Conservation (phyloP, 2,329 filamentous ascomycete species). For the Fusarium tricinctum region DNA sequence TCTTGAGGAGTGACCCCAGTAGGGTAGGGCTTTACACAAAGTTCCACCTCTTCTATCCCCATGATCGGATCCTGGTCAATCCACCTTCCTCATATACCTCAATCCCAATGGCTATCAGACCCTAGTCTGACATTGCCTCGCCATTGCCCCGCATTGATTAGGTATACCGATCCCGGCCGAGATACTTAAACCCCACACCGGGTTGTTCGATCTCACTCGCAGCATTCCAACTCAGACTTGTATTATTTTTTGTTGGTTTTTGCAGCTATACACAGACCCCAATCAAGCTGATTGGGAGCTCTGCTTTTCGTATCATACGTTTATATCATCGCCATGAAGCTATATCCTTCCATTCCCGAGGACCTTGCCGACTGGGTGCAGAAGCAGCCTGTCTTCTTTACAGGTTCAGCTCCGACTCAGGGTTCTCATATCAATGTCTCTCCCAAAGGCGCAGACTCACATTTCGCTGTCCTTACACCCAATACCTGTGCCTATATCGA, state of each 20-base stretch:
- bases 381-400: conserved; percentile 80
- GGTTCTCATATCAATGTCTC: conserved; percentile 81
- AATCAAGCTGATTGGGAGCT: conserved; percentile 28
- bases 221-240: conserved; percentile 37
- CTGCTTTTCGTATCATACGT: conserved; percentile 43
- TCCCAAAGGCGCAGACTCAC: conserved; percentile 77
- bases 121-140: conserved; percentile 25
- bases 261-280: conserved; percentile 31
- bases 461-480: conserved; percentile 71
- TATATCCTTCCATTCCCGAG: conserved; percentile 67
- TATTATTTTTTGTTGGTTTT: conserved; percentile 27
- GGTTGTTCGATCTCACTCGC: conserved; percentile 26
- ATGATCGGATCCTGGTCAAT: conserved; percentile 35
- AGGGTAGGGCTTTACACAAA: conserved; percentile 40
- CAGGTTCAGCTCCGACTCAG: conserved; percentile 77
- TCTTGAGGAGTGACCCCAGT: conserved; percentile 22
- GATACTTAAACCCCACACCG: conserved; percentile 29
- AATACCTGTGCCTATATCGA: conserved; percentile 79
- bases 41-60: conserved; percentile 41
- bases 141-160: conserved; percentile 43
- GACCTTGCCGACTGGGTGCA: conserved; percentile 74
- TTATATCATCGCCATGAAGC: conserved; percentile 66
- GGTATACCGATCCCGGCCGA: conserved; percentile 20
- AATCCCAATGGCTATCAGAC: conserved; percentile 35
- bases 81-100: conserved; percentile 38